Evolutionary conservation across 78 protist species (phyloP), one percentile per base, ranked within the genome.

Genomic region (Chrysochromulina parva): DNA sequence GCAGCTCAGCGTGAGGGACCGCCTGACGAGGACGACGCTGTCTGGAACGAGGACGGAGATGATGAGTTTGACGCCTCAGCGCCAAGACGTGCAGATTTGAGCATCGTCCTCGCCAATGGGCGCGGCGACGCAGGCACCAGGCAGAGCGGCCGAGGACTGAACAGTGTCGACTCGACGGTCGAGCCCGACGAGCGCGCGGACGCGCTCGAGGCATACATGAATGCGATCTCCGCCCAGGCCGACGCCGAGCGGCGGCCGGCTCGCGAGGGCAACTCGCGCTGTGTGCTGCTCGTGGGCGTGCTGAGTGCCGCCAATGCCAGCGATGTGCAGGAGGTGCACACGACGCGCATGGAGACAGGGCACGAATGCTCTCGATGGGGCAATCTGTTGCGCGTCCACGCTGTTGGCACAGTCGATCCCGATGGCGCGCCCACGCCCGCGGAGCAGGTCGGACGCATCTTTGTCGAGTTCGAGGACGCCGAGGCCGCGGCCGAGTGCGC

Each of bases 181-280:
- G 62, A 58, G 62, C 22, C 28, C 71, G 71, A 10, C 28, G 71
- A 65, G 28, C n/a, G n/a, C 9, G 82, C 13, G 57, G 82, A 74
- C 17, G 28, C 53, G 16, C 82, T 74, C n/a, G 82, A 74, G 82
- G 57, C 50, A 55, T 74, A 74, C 82, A 74, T 74, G 82, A 55
- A 3, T 53, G 14, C 38, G 19, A 19, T 74, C 55, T 74, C 82
- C 28, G 9, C 82, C 24, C 53, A 69, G 78, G 52, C 16, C 24
- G 52, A 69, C 52, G 38, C 38, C 38, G 38, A 38, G 38, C 38
- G 38, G 38, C 13, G 78, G 54, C 14, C 17, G 57, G 82, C 54
- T 53, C 54, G 82, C 11, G 55, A 22, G n/a, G 26, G 20, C 38
- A 22, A 28, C 57, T 16, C n/a, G 13, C 82, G 82, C 57, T 74